Percentiles rank a stretch among this genome's conserved stretches.
These are phyloP conservation scores for Penstemon barbatus DNA, from an alignment of 257 asterid genomes.

Conservation along the genomic window DNA sequence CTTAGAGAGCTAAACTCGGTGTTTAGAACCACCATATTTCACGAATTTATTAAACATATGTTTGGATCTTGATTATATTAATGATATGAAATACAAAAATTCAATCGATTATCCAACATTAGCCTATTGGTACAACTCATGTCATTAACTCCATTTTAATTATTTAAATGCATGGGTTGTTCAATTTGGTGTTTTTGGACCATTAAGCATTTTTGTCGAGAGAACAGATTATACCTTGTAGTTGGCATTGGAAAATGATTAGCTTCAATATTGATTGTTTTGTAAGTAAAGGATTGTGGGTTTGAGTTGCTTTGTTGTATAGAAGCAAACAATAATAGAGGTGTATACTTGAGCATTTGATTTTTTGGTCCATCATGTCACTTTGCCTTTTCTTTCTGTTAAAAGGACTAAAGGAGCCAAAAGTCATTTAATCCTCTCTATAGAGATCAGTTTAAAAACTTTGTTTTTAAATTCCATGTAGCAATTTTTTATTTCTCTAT, in stretches of 20 bases:
- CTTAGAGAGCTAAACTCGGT: neutral
- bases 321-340: slow-evolving; percentile 1
- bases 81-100: neutral
- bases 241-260: neutral
- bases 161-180: slow-evolving; percentile 2
- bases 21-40: too few species aligned
- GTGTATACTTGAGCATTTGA: neutral
- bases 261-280: neutral
- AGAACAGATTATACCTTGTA: neutral
- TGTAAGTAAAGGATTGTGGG: neutral
- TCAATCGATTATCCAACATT: neutral
- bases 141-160: neutral
- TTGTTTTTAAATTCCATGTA: neutral
- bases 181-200: neutral
- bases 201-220: neutral
- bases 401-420: slow-evolving; percentile 2
- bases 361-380: neutral
- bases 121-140: too few species aligned
- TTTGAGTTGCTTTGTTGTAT: neutral
- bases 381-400: neutral
- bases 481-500: neutral
- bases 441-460: neutral
- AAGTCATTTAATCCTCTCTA: neutral
- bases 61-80: neutral
- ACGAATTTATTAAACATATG: too few species aligned